Conservation (phyloP, 2,329 filamentous ascomycete genomes). For the Penicillium italicum region DNA sequence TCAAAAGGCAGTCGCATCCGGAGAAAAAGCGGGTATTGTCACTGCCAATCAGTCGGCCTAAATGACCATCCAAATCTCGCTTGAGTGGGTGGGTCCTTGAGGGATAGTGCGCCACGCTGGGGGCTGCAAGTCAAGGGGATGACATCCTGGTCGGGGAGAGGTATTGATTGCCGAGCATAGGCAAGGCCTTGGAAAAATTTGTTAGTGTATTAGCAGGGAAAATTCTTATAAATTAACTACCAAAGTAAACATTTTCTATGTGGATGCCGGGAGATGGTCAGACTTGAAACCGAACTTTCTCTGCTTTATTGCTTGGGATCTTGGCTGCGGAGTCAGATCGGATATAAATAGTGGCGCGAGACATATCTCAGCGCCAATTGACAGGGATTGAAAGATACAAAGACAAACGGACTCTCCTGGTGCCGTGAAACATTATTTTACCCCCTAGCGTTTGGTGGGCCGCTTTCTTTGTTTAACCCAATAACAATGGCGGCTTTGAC, state of each 20-base stretch:
- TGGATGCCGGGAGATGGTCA: slow-evolving; percentile 13
- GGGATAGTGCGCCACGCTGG: slow-evolving; percentile 21
- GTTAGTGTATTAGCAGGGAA: too few species aligned
- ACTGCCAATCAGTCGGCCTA: slow-evolving; percentile 15
- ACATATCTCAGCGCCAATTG: slow-evolving; percentile 15
- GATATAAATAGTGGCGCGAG: slow-evolving; percentile 24
- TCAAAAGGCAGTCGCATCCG: slow-evolving; percentile 17
- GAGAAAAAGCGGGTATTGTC: slow-evolving; percentile 24
- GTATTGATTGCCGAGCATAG: neutral
- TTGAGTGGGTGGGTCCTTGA: slow-evolving; percentile 22
- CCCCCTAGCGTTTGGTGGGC: slow-evolving; percentile 19
- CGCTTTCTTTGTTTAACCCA: slow-evolving; percentile 11
- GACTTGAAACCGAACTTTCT: neutral
- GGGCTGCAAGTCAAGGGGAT: slow-evolving; percentile 19
- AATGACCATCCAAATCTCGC: slow-evolving; percentile 23
- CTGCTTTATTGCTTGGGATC: slow-evolving; percentile 4
- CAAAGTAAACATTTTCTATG: neutral
- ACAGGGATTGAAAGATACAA: slow-evolving; percentile 4
- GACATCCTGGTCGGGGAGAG: neutral
- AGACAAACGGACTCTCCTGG: slow-evolving; percentile 7
- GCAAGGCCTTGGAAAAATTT: neutral
- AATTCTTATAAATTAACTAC: neutral
- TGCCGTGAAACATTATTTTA: slow-evolving; percentile 14
- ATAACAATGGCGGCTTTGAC: slow-evolving; percentile 13
- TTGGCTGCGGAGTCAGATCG: slow-evolving; percentile 17